phyloP scores from a whole-genome alignment of 805 yeast genomes.

The Lipomyces sp. region DNA sequence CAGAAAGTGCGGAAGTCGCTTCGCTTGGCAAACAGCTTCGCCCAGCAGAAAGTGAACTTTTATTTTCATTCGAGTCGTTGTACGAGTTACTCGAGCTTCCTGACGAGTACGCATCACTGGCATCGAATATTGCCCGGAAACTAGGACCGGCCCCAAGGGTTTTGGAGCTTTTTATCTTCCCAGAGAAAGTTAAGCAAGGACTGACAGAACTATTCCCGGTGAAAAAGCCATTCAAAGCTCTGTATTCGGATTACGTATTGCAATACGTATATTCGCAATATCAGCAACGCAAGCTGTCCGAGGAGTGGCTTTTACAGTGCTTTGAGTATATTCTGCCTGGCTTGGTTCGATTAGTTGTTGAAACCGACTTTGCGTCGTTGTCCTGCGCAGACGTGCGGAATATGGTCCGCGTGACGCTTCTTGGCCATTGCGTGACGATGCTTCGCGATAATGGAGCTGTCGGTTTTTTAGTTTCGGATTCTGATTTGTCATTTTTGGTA shows the following conservation, averaged over 20 bases:
- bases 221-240: conserved; percentile 6
- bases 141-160: conserved; percentile 10
- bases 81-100: conserved; percentile 10
- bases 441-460: conserved; percentile 4
- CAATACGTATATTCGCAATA: conserved; percentile 1
- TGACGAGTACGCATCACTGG: conserved; percentile 10
- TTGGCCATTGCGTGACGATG: conserved; percentile 1
- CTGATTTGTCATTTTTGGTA: conserved; percentile 1
- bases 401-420: conserved; percentile 7
- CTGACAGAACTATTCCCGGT: conserved; percentile 12
- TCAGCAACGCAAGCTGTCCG: background rate
- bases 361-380: background rate
- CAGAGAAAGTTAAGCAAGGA: background rate
- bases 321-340: conserved; percentile 2
- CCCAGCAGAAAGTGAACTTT: conserved; percentile 9
- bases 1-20: too few species aligned
- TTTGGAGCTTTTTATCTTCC: conserved; percentile 5
- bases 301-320: conserved; percentile 2
- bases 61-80: conserved; percentile 7
- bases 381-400: conserved; percentile 2
- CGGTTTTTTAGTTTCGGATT: background rate
- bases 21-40: background rate
- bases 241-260: conserved; percentile 14
- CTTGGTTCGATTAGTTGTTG: conserved; percentile 1
- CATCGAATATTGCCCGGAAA: conserved; percentile 3